phyloP scores from a whole-genome alignment of 192 early-diverging fungal species.

The Coemansia sp. region DNA sequence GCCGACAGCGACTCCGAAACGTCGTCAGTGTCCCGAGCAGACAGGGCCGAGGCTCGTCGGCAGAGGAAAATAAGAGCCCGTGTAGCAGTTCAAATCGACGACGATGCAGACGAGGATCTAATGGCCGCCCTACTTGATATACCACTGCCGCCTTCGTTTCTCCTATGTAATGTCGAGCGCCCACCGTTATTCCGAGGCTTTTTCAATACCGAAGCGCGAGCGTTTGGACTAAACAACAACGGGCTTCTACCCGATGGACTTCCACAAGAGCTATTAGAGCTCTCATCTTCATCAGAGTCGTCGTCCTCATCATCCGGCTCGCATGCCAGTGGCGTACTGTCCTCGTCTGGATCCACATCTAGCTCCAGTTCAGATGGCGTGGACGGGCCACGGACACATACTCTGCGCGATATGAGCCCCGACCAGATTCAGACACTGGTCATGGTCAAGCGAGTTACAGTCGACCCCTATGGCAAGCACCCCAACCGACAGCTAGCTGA shows the following conservation, averaged over 20 bases:
- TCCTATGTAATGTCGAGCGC: conserved; percentile 59
- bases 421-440: conserved; percentile 59
- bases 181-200: conserved; percentile 22
- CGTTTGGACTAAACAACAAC: conserved; percentile 3
- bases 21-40: conserved; percentile 39
- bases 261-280: conserved; percentile 12
- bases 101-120: conserved; percentile 78
- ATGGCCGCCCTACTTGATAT: conserved; percentile 62
- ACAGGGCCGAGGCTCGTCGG: conserved; percentile 14
- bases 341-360: conserved; percentile 3
- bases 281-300: conserved; percentile 18
- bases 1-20: conserved; percentile 25
- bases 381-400: conserved; percentile 19
- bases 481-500: conserved; percentile 74
- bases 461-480: conserved; percentile 63
- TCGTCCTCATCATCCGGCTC: conserved; percentile 21
- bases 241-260: neutral
- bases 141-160: conserved; percentile 63
- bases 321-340: neutral
- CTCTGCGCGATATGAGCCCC: conserved; percentile 41
- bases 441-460: conserved; percentile 64
- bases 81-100: conserved; percentile 78
- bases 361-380: conserved; percentile 12
- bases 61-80: conserved; percentile 22
- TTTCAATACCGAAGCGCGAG: conserved; percentile 1